Evolutionary conservation across 1,139 yeast species (phyloP), one percentile per base, ranked within the genome.

Genomic region (Saccharomyces hybrid): DNA sequence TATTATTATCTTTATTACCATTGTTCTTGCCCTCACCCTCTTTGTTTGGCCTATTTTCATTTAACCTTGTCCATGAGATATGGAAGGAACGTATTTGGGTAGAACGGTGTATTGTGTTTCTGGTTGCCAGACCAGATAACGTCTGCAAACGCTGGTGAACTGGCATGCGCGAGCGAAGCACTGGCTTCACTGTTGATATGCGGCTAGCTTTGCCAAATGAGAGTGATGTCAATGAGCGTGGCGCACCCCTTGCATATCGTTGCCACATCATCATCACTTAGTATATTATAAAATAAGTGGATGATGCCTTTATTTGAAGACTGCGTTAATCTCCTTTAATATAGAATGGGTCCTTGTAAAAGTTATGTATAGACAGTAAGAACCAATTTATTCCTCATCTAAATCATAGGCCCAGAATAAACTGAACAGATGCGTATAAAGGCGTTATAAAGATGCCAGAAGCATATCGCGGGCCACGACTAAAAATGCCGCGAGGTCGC

Each of bases 1-100:
- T 46, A 20, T 42, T 41, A 3, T 54, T 44, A n/a, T 56, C 49
- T 49, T 56, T 49, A 25, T 55, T 41, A 14, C 46, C 49, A 26
- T 55, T 32, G 6, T 55, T 34, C 14, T 54, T 50, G 31, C 49
- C 51, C 6, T 29, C 41, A 25, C 41, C 38, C 23, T 9, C 25
- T 5, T 38, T 20, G 13, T 16, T 9, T 16, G 25, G 23, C 25
- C 20, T 38, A 20, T 16, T 38, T 20, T 38, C 44, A 20, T 38
- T 38, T 25, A n/a, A 20, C 25, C 44, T 38, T 13, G 26, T 9
- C 11, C 6, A 16, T 11, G 44, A 38, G 44, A 20, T 6, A 38
- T 38, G 44, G 25, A 38, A 38, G 13, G 44, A 9, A 38, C 44
- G 44, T 16, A 38, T 9, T 11, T 16, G 20, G 13, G 44, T 20